A percentile compares a stretch with the other conserved stretches of the same genome.
Conservation (phyloP, 805 yeast genomes). For the Blastobotrys muscicola region DNA sequence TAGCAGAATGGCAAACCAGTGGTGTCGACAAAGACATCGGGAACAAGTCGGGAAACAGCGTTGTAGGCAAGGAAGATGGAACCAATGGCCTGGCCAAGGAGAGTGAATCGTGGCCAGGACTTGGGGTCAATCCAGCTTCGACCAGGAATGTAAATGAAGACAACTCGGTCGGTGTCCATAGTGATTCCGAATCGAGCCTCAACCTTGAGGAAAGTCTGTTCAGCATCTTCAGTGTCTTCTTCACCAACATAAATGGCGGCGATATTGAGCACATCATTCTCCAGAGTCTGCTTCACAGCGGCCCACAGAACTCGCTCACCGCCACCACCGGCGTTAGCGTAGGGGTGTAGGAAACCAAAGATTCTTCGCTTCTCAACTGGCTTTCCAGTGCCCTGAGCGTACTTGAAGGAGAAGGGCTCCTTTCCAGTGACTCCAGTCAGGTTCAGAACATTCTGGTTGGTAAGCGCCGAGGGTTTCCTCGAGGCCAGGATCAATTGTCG, state of each 20-base stretch:
- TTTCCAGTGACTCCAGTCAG: constrained; percentile 2
- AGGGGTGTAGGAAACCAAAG: constrained; percentile 91
- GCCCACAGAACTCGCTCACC: constrained; percentile 97
- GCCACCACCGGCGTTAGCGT: constrained; percentile 95
- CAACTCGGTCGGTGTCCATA: constrained; percentile 42
- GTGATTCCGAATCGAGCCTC: constrained; percentile 42
- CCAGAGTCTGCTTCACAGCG: constrained; percentile 66
- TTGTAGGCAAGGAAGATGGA: constrained; percentile 58
- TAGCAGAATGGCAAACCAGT: constrained; percentile 89
- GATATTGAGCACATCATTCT: constrained; percentile 38
- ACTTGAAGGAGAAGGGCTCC: constrained; percentile 3
- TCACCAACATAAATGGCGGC: constrained; percentile 71
- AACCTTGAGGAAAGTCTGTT: constrained; percentile 34
- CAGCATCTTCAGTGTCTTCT: constrained; percentile 26
- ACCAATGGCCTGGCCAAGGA: constrained; percentile 83
- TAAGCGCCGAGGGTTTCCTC: constrained; percentile 24
- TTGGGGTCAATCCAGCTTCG: constrained; percentile 56
- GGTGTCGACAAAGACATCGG: constrained; percentile 92
- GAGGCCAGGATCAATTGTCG: constrained; percentile 31
- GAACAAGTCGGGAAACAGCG: constrained; percentile 56
- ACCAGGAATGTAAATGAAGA: constrained; percentile 48
- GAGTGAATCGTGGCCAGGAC: constrained; percentile 71
- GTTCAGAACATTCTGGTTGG: constrained; percentile 7
- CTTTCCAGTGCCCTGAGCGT: constrained; percentile 10
- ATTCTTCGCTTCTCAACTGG: constrained; percentile 32